These are phyloP conservation scores for Venturia asperata DNA, from an alignment of 2,329 filamentous ascomycete genomes.

Conservation along the genomic window DNA sequence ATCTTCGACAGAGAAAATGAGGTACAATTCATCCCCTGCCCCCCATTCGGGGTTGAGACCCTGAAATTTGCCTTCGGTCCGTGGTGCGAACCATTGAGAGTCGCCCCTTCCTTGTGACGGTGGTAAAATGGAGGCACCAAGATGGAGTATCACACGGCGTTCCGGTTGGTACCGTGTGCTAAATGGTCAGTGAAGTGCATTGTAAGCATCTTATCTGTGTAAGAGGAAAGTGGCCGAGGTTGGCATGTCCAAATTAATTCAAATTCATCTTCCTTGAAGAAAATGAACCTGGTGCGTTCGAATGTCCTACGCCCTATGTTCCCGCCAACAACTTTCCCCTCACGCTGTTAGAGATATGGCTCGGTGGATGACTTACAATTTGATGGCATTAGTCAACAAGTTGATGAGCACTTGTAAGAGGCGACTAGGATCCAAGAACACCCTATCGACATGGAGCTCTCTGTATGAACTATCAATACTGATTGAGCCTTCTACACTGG, in stretches of 20 bases:
- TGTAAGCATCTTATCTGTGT: neutral
- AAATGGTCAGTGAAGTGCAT: neutral
- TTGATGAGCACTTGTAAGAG: constrained; percentile 19
- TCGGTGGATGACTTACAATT: constrained; percentile 6
- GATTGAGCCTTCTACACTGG: constrained; percentile 10
- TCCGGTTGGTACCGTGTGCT: constrained; percentile 6
- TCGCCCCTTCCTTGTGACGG: constrained; percentile 18
- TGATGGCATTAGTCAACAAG: constrained; percentile 20
- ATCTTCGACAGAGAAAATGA: constrained; percentile 58
- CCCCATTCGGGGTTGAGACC: constrained; percentile 49
- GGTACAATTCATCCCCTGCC: constrained; percentile 43
- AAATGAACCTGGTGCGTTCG: neutral
- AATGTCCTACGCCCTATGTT: neutral
- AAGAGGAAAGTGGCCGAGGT: neutral
- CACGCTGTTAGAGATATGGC: neutral
- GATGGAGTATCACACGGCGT: constrained; percentile 24
- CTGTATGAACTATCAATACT: constrained; percentile 14
- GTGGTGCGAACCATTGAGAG: constrained; percentile 22
- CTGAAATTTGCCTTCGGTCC: constrained; percentile 19
- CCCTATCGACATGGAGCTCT: constrained; percentile 13
- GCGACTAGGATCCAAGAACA: constrained; percentile 18
- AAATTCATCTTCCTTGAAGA: too few relatives aligned
- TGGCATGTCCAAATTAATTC: neutral
- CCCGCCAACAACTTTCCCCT: neutral
- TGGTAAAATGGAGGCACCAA: constrained; percentile 25